phyloP scores from a whole-genome alignment of 805 yeast genomes.

The Metschnikowia santaceciliae region DNA sequence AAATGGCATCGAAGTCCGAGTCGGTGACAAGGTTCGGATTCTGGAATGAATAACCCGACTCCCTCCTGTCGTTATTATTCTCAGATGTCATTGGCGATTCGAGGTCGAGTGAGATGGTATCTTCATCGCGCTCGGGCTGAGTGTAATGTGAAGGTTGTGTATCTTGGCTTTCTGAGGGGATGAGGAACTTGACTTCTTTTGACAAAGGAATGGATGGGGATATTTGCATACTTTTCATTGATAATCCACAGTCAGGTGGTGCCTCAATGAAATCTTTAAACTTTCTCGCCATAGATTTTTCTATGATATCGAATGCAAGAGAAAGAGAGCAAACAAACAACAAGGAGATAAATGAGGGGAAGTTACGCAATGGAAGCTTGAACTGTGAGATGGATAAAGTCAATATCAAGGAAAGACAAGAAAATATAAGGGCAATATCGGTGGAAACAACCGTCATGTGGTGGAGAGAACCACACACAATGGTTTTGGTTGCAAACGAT shows the following conservation, averaged over 20 bases:
- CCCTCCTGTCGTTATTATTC: background rate
- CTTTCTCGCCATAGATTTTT: background rate
- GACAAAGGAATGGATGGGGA: background rate
- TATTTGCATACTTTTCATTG: background rate
- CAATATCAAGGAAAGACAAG: background rate
- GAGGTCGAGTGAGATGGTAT: background rate
- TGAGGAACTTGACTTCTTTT: background rate
- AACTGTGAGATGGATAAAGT: background rate
- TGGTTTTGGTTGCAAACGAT: background rate
- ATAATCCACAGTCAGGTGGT: background rate
- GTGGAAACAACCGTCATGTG: background rate
- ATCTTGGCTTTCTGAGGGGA: background rate
- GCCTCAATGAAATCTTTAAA: background rate
- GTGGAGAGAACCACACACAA: background rate
- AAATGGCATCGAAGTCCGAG: background rate
- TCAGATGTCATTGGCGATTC: background rate
- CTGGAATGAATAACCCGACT: background rate
- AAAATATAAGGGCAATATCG: background rate
- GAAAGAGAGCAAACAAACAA: conserved; percentile 1
- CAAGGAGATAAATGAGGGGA: background rate
- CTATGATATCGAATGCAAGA: background rate
- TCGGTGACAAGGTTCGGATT: background rate
- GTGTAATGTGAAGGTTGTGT: background rate
- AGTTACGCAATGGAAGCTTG: background rate
- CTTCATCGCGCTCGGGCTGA: background rate